A percentile compares a stretch with the other conserved stretches of the same genome.
phyloP scores from a whole-genome alignment of 192 early-diverging fungal species.

The Funneliformis mosseae region DNA sequence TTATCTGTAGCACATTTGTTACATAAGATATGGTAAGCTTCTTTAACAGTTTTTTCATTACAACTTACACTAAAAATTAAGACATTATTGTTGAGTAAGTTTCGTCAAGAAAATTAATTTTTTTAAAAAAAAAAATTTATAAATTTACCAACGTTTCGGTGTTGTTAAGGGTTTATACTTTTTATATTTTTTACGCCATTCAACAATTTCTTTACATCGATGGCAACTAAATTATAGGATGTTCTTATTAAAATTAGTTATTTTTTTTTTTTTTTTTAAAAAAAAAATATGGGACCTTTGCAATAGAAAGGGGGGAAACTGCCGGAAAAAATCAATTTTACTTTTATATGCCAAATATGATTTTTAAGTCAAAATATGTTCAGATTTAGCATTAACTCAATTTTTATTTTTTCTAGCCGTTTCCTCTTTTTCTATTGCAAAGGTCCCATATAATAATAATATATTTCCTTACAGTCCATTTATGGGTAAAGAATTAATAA shows the following conservation, averaged over 20 bases:
- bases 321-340: too few species aligned
- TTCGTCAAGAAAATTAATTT: neutral
- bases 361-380: too few species aligned
- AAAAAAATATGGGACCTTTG: too few species aligned
- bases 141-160: conserved; percentile 81
- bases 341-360: too few species aligned
- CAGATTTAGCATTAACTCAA: too few species aligned
- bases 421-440: too few species aligned
- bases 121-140: neutral
- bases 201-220: conserved; percentile 72
- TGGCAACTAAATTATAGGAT: conserved; percentile 44
- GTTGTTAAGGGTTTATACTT: conserved; percentile 97
- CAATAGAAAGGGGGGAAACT: too few species aligned
- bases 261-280: neutral
- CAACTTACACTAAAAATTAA: conserved; percentile 62
- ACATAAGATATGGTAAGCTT: conserved; percentile 96
- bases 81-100: neutral
- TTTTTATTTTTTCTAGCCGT: too few species aligned
- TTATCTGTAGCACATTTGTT: conserved; percentile 77
- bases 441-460: too few species aligned
- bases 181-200: conserved; percentile 90
- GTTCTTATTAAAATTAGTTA: neutral
- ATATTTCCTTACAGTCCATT: conserved; percentile 64
- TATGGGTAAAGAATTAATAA: conserved; percentile 76
- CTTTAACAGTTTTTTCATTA: conserved; percentile 79